Percentiles rank a stretch among this genome's conserved stretches.
Conservation (phyloP, 192 early-diverging fungal species). For the Tieghemiomyces parasiticus region DNA sequence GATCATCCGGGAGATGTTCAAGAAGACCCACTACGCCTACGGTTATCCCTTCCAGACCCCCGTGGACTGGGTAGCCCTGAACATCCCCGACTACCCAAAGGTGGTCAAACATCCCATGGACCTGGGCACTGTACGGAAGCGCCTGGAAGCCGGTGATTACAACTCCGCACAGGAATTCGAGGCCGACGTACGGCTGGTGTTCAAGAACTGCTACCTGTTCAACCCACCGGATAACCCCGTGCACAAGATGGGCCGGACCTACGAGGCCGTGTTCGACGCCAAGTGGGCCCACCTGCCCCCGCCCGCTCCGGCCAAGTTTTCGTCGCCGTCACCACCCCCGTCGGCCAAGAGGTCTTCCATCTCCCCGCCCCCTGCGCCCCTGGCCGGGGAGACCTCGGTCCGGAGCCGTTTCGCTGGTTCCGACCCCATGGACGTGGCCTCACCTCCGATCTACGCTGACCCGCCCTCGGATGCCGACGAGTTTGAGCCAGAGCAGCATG, state of each 20-base stretch:
- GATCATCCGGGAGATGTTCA: constrained; percentile 47
- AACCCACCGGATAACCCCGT: constrained; percentile 54
- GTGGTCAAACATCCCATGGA: constrained; percentile 88
- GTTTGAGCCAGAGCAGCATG: constrained; percentile 10
- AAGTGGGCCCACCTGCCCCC: constrained; percentile 49
- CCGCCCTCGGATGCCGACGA: not conserved
- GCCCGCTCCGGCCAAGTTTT: constrained; percentile 18
- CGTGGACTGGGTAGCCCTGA: constrained; percentile 69
- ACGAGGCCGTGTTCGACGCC: constrained; percentile 64
- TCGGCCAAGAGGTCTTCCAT: constrained; percentile 1
- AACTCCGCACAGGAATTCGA: constrained; percentile 46
- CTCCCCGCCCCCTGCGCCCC: not conserved
- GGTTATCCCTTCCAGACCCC: constrained; percentile 64
- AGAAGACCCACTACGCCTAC: constrained; percentile 47
- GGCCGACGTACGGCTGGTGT: constrained; percentile 63
- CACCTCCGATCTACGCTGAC: no score
- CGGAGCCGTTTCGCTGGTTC: no score
- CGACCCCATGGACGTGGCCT: no score
- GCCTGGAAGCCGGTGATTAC: constrained; percentile 54
- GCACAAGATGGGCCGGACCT: constrained; percentile 45
- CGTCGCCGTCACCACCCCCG: constrained; percentile 6
- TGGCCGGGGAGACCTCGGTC: no score
- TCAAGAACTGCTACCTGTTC: constrained; percentile 75
- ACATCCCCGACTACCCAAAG: constrained; percentile 73
- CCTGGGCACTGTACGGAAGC: constrained; percentile 55